A percentile compares a stretch with the other conserved stretches of the same genome.
Conservation (phyloP, 139 green algal species). For the Chlamydomonas sp. region DNA sequence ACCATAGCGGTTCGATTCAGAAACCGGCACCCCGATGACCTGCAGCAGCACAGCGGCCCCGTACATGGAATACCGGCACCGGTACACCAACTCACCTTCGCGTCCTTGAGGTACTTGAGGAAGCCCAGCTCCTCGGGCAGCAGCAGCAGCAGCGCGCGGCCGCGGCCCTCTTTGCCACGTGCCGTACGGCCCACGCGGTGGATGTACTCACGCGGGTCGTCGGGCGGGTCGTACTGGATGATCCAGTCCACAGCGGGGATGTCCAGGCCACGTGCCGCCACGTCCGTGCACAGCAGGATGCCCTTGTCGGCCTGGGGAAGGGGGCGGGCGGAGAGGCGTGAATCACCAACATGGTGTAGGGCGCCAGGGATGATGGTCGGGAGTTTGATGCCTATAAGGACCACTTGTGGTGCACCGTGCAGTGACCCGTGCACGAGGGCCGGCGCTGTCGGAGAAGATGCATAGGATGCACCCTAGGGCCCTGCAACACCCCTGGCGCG, state of each 20-base stretch:
- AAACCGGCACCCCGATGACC: not conserved
- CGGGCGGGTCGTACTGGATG: conserved; percentile 98
- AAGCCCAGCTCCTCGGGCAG: conserved; percentile 96
- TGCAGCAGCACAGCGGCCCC: not conserved
- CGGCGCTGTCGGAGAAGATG: too few relatives aligned
- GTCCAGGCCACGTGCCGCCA: conserved; percentile 97
- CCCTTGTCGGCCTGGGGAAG: conserved; percentile 76
- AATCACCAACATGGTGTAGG: not conserved
- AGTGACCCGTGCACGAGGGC: too few relatives aligned
- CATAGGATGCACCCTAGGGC: too few relatives aligned
- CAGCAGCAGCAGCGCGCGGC: conserved; percentile 95
- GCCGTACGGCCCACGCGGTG: conserved; percentile 94
- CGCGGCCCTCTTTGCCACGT: conserved; percentile 82
- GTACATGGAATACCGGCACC: not conserved
- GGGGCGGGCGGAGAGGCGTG: not conserved
- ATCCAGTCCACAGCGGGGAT: conserved; percentile 99
- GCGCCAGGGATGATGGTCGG: too few relatives aligned
- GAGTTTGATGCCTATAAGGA: too few relatives aligned
- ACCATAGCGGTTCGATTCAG: not conserved
- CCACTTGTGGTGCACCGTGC: too few relatives aligned
- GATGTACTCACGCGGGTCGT: conserved; percentile 97
- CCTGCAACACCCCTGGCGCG: too few relatives aligned
- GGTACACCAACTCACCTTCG: conserved; percentile 53
- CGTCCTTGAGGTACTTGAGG: conserved; percentile 88
- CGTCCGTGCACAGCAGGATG: conserved; percentile 97